Conservation (phyloP, 225 moss, liverwort and hornwort genomes). For the Climacium dendroides region DNA sequence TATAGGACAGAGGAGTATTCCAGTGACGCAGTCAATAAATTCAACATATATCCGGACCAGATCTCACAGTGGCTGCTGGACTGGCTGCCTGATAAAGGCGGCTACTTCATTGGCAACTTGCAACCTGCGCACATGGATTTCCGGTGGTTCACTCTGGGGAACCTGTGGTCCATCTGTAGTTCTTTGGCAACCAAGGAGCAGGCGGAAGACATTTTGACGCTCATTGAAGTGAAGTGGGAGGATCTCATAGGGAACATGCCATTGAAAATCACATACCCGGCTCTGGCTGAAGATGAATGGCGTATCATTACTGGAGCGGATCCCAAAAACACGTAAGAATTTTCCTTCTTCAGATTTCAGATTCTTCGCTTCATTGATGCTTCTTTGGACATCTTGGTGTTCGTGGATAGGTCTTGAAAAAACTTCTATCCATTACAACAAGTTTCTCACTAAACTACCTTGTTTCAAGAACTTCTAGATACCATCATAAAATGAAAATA, state of each 20-base stretch:
- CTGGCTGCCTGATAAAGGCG: constrained; percentile 81
- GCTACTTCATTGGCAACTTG: constrained; percentile 86
- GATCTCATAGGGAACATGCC: constrained; percentile 86
- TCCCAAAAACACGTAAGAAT: constrained; percentile 77
- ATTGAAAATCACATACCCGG: constrained; percentile 65
- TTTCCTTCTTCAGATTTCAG: not conserved
- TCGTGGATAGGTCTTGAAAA: not conserved
- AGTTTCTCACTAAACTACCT: not conserved
- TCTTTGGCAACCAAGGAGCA: constrained; percentile 63
- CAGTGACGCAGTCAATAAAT: constrained; percentile 79
- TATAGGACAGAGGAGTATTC: constrained; percentile 94
- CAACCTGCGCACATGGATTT: constrained; percentile 97
- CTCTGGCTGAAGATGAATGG: constrained; percentile 70
- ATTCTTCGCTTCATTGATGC: not conserved
- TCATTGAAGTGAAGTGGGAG: constrained; percentile 70
- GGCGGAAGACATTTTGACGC: constrained; percentile 49
- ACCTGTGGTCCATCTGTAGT: constrained; percentile 67
- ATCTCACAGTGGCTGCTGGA: constrained; percentile 74
- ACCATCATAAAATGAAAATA: not conserved
- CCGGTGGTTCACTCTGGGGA: constrained; percentile 68
- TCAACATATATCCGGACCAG: constrained; percentile 94
- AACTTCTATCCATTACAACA: not conserved
- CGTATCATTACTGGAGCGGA: constrained; percentile 79
- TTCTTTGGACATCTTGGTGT: not conserved
- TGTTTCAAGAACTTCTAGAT: not conserved